These are phyloP conservation scores for Termitomyces sp. DNA, from an alignment of 768 basidiomycete genomes.

Conservation along the genomic window DNA sequence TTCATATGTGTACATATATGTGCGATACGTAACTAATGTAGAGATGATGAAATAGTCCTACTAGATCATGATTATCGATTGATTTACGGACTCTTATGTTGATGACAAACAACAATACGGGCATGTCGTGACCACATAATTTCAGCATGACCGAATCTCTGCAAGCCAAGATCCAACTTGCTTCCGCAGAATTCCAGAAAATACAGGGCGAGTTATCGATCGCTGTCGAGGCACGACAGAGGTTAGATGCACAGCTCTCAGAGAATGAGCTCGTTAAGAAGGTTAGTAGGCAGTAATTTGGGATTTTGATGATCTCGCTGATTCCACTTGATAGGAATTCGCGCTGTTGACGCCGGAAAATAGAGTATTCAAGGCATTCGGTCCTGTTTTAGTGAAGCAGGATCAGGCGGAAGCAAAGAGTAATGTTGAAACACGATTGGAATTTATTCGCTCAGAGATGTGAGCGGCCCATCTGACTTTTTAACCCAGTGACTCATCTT, in stretches of 20 bases:
- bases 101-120: conserved; percentile 2
- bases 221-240: conserved; percentile 75
- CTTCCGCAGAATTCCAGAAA: conserved; percentile 74
- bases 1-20: neutral
- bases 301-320: neutral
- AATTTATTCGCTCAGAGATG: conserved; percentile 89
- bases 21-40: neutral
- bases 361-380: conserved; percentile 84
- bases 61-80: neutral
- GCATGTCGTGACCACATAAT: neutral
- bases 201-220: conserved; percentile 68
- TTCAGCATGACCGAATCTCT: conserved; percentile 29
- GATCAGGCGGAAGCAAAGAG: conserved; percentile 81
- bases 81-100: neutral
- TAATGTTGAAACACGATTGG: conserved; percentile 86
- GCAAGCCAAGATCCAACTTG: conserved; percentile 56
- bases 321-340: conserved; percentile 65
- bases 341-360: conserved; percentile 65
- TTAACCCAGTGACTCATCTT: neutral
- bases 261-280: conserved; percentile 93
- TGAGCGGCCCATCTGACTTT: conserved; percentile 29
- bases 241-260: conserved; percentile 82
- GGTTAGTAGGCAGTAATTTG: conserved; percentile 31
- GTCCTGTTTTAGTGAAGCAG: conserved; percentile 86
- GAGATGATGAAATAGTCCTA: neutral